Base-by-base conservation (phyloP, 2,329 filamentous ascomycete species). In the Arthrobotrys sphaeroides region DNA sequence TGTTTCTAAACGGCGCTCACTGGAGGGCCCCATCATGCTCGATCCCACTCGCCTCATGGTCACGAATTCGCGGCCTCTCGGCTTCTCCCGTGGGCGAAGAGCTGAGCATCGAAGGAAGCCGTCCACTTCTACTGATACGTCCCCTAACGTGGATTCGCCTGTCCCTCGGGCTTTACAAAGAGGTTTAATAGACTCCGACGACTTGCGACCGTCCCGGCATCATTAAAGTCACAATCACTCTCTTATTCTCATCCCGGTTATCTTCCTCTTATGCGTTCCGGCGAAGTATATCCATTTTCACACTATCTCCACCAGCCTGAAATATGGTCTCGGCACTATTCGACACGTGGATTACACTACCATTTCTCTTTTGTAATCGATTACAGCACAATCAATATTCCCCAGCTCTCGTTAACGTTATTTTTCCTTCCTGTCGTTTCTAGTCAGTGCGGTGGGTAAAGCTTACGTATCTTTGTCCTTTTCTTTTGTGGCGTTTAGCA, bases 341-440 rank as follows among this genome's bases (percentile, higher is more conserved):
- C n/a, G 47, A 36, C 47, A 33, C 13, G 26, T 33, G 26, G 28
- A 33, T 33, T 33, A 20, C 6, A n/a, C 51, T 38, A 36, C 38
- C 51, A 55, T 12, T 55, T 55, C 38, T 31, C 18, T 55, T n/a
- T 55, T 55, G 51, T 55, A 43, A 16, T 38, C 13, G 16, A 26
- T 42, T 20, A 40, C n/a, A 28, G n/a, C n/a, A n/a, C n/a, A n/a
- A n/a, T n/a, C 12, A 26, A 5, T 40, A 38, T 22, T 49, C 24
- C 13, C n/a, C 16, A 20, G n/a, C n/a, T 18, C 24, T 20, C 47
- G 18, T 36, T 36, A 53, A 20, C n/a, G 6, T 59, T 16, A 1
- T 43, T 10, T 43, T 18, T 13, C 3, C 40, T 40, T 57, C 18
- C 24, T 38, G 22, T 12, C 40, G 3, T 45, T 43, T 43, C n/a